phyloP scores from a whole-genome alignment of 2,329 filamentous ascomycete genomes.

The Colletotrichum chlorophyti region DNA sequence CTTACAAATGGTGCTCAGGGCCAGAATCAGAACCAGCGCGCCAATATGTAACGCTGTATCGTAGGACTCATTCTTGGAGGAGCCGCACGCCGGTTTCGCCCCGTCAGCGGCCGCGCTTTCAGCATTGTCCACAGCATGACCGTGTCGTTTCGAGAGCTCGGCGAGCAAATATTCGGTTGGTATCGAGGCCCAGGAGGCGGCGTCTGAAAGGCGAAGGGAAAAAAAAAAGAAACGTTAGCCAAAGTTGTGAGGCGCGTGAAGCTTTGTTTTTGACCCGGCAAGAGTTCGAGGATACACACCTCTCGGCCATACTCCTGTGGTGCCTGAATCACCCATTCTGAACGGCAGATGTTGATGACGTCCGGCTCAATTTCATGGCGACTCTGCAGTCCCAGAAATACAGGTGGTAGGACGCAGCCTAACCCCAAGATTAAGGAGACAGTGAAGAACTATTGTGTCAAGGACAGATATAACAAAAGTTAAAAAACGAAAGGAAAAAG shows the following conservation, averaged over 20 bases:
- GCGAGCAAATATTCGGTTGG: constrained; percentile 58
- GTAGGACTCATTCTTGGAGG: constrained; percentile 61
- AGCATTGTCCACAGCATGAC: constrained; percentile 28
- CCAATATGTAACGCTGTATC: constrained; percentile 72
- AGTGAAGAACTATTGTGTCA: no score
- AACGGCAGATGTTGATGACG: constrained; percentile 12
- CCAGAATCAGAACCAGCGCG: constrained; percentile 70
- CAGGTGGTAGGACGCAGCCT: neutral
- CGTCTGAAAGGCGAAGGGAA: constrained; percentile 34
- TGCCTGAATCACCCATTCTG: constrained; percentile 27
- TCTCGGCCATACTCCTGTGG: constrained; percentile 17
- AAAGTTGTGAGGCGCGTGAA: neutral
- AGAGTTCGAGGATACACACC: neutral
- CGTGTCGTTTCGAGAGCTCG: constrained; percentile 57
- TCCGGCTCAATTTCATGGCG: constrained; percentile 26
- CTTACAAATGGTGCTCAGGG: constrained; percentile 64
- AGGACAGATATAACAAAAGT: no score
- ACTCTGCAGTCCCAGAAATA: constrained; percentile 11
- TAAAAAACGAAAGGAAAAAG: neutral
- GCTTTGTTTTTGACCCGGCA: neutral
- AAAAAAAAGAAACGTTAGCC: constrained; percentile 4
- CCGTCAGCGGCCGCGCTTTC: constrained; percentile 36
- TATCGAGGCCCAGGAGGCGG: constrained; percentile 53
- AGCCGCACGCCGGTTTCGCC: constrained; percentile 59
- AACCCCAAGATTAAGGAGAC: no score